Evolutionary conservation across 768 basidiomycete species (phyloP).

Genomic region (Leccinum sublutescens): DNA sequence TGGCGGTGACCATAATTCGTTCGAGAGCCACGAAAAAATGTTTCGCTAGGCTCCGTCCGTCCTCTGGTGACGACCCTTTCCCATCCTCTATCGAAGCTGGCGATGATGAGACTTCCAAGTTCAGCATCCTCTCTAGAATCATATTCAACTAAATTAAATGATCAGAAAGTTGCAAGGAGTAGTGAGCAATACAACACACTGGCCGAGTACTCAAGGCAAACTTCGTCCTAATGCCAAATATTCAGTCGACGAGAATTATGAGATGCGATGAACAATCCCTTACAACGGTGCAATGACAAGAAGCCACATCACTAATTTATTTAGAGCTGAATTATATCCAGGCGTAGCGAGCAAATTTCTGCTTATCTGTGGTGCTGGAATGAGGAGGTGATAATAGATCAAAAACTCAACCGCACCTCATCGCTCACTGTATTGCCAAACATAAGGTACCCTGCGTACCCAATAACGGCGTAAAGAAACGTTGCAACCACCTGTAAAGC

Average conservation of each 20-base stretch:
- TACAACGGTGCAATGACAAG: slow-evolving; percentile 77
- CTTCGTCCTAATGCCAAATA: slow-evolving; percentile 58
- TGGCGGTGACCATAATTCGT: slow-evolving; percentile 53
- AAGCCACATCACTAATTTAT: slow-evolving; percentile 78
- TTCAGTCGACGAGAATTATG: slow-evolving; percentile 15
- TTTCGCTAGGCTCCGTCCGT: slow-evolving; percentile 28
- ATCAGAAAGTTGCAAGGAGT: neutral
- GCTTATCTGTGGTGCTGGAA: slow-evolving; percentile 57
- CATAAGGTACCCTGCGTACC: slow-evolving; percentile 87
- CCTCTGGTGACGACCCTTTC: slow-evolving; percentile 15
- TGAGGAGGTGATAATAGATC: neutral
- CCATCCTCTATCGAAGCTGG: slow-evolving; percentile 27
- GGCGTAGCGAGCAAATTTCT: slow-evolving; percentile 71
- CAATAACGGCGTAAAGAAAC: slow-evolving; percentile 62
- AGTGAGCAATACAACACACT: slow-evolving; percentile 38
- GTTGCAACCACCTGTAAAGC: slow-evolving; percentile 56
- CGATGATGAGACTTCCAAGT: slow-evolving; percentile 46
- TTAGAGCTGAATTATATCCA: slow-evolving; percentile 70
- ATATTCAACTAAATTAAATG: slow-evolving; percentile 59
- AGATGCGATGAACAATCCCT: slow-evolving; percentile 22
- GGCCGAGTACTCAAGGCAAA: slow-evolving; percentile 84
- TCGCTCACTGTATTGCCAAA: slow-evolving; percentile 78
- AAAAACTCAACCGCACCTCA: slow-evolving; percentile 52
- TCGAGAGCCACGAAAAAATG: slow-evolving; percentile 48
- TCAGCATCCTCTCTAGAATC: slow-evolving; percentile 77